phyloP scores from a whole-genome alignment of 2,329 filamentous ascomycete species.

The Scorias spongiosa region DNA sequence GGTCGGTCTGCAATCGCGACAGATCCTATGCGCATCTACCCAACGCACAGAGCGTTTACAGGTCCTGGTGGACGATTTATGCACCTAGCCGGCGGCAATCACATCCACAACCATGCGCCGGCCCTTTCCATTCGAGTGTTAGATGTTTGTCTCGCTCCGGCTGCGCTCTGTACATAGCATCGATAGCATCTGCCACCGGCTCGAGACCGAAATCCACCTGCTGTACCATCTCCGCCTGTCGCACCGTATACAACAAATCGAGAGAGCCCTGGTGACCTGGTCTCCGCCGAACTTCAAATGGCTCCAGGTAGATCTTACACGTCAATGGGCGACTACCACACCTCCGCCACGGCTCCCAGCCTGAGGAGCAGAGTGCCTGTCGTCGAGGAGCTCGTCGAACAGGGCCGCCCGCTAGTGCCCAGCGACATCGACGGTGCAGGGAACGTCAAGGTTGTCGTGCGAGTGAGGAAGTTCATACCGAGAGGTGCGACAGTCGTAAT shows the following conservation, averaged over 20 bases:
- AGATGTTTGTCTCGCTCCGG: not conserved
- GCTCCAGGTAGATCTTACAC: not conserved
- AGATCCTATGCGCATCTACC: not conserved
- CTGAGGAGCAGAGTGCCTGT: conserved; percentile 26
- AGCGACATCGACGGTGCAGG: conserved; percentile 27
- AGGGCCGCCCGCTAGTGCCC: conserved; percentile 14
- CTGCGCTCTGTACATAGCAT: not conserved
- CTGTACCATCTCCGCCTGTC: too few species aligned
- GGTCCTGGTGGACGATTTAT: not conserved
- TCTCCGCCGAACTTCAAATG: not conserved
- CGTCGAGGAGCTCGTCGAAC: conserved; percentile 16
- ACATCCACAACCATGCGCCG: not conserved
- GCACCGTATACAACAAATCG: too few species aligned
- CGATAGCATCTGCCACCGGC: not conserved
- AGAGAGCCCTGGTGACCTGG: too few species aligned
- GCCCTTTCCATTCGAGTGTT: not conserved
- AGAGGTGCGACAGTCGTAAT: conserved; percentile 21
- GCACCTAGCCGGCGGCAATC: not conserved
- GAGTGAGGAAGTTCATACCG: conserved; percentile 32
- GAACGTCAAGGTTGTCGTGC: conserved; percentile 37
- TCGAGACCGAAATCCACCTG: not conserved
- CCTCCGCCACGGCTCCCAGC: conserved; percentile 28
- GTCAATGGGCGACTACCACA: conserved; percentile 9
- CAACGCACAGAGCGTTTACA: not conserved
- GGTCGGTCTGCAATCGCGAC: too few species aligned